These are phyloP conservation scores for Schizochytrium sp. DNA, from an alignment of 108 stramenopile species.

Conservation along the genomic window DNA sequence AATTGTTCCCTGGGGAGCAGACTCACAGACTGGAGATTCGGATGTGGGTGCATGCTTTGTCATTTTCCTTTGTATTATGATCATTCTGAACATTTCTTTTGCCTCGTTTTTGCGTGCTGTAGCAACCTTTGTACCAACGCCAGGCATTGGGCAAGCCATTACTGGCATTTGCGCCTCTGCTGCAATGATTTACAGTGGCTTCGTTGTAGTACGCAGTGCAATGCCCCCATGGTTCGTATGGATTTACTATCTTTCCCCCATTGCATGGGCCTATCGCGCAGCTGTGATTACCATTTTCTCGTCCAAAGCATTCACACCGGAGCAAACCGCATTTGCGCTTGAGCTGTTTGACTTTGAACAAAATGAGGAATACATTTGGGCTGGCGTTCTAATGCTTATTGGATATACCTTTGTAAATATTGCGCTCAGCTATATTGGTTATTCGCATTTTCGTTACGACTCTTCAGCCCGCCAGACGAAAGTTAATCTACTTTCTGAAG, in stretches of 20 bases:
- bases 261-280: slow-evolving; percentile 56
- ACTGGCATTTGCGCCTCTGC: slow-evolving; percentile 65
- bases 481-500: background rate
- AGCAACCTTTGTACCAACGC: slow-evolving; percentile 66
- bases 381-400: slow-evolving; percentile 12
- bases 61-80: background rate
- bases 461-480: background rate
- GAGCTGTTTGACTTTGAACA: slow-evolving; percentile 27
- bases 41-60: slow-evolving; percentile 12
- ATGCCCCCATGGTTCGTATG: slow-evolving; percentile 31
- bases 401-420: background rate
- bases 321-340: slow-evolving; percentile 39
- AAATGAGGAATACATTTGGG: slow-evolving; percentile 52
- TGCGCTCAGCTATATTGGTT: background rate
- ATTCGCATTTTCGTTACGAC: background rate
- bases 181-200: slow-evolving; percentile 74
- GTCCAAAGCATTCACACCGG: slow-evolving; percentile 7
- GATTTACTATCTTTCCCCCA: slow-evolving; percentile 61
- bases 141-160: slow-evolving; percentile 65
- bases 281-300: background rate
- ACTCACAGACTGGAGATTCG: background rate
- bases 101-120: slow-evolving; percentile 54
- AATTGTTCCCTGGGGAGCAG: slow-evolving; percentile 10
- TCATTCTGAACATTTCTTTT: slow-evolving; percentile 58
- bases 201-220: slow-evolving; percentile 63